Evolutionary conservation across 441 rosid species (phyloP), one percentile per base, ranked within the genome.

Genomic region (Croton setiger): DNA sequence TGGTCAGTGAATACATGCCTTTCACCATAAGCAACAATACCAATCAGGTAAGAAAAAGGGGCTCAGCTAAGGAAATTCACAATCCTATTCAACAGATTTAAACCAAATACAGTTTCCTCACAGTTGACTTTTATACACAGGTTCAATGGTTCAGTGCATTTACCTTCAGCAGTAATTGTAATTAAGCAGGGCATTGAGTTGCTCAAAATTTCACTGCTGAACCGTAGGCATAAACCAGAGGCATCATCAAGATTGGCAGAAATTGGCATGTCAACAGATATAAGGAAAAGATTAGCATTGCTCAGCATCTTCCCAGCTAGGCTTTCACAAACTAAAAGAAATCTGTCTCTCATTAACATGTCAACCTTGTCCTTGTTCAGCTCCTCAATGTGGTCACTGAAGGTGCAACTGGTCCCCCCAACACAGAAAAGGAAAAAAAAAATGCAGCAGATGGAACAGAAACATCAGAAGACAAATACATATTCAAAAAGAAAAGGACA

Each of bases 151-250:
- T 88, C 88, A 2, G 78, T 80, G 85, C 96, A 88, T 82, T 88
- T 92, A 78, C 99, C 99, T 85, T 90, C 88, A 31, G 92, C 83
- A 33, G 83, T 86, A 62, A 87, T 14, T 52, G 94, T 86, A 67
- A 90, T 84, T 74, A 95, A 85, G 85, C 96, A 90, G 65, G 91
- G 86, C 54, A 84, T 66, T 57, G 88, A 86, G 78, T 82, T 89
- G 88, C 96, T 87, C 80, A 91, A 76, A 78, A 90, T 83, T 82
- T 89, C 89, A 60, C 98, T 76, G 82, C 97, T 77, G 85, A 94
- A 90, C 73, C 88, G 86, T 68, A 92, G 76, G 69, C 87, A 69
- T 82, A 95, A 80, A 56, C 93, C 98, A 0, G 89, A 84, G 66
- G 92, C 96, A 76, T 87, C 98, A 45, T 95, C 95, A 18, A 85